A percentile compares a stretch with the other conserved stretches of the same genome.
Conservation (phyloP, 1,284 basidiomycete species). For the Phenoliferia sp. region DNA sequence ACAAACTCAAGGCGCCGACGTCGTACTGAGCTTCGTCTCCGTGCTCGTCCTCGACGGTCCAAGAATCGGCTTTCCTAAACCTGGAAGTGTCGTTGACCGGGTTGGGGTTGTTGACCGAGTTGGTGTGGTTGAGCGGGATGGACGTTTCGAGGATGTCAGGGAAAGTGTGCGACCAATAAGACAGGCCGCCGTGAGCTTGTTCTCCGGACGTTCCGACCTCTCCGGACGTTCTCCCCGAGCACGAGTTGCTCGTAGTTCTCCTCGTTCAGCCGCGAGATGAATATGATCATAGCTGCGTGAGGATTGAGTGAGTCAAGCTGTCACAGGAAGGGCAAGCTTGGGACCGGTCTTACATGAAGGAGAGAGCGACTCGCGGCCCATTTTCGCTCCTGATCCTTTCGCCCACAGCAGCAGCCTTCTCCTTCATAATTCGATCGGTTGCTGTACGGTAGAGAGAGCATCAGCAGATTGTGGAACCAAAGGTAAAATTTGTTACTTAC, state of each 20-base stretch:
- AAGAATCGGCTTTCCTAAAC: no score
- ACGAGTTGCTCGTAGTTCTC: background rate
- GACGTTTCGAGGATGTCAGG: background rate
- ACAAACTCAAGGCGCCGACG: no score
- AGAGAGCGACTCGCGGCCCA: conserved; percentile 4
- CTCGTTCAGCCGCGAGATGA: conserved; percentile 2
- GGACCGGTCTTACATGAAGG: conserved; percentile 1
- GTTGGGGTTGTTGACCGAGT: background rate
- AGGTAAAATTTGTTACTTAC: background rate
- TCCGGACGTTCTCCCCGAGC: background rate
- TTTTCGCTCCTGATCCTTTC: conserved; percentile 8
- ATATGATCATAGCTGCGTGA: conserved; percentile 1
- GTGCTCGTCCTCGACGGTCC: no score
- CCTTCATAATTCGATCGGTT: conserved; percentile 8
- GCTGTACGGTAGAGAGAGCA: background rate
- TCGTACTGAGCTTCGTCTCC: no score
- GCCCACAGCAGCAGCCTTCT: conserved; percentile 7
- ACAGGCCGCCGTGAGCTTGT: background rate
- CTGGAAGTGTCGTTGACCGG: background rate
- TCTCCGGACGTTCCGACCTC: no score
- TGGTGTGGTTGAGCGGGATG: background rate
- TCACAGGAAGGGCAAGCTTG: background rate
- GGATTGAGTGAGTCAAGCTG: background rate
- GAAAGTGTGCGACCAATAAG: background rate
- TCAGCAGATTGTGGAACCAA: background rate